Evolutionary conservation across 768 basidiomycete genomes (phyloP).

Genomic region (Sporobolomyces pararoseus): DNA sequence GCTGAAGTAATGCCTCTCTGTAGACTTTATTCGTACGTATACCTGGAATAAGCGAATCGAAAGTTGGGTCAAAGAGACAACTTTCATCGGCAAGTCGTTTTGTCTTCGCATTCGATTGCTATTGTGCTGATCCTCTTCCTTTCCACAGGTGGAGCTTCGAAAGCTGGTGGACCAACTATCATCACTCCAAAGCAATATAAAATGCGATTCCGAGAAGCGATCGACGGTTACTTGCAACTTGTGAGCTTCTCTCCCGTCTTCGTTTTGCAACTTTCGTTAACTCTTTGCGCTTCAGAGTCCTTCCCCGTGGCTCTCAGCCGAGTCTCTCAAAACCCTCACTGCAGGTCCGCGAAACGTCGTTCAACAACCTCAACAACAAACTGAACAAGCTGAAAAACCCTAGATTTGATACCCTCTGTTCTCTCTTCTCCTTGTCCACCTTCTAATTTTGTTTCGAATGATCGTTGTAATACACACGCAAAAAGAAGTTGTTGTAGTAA

Average conservation of each 20-base stretch:
- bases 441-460: background rate
- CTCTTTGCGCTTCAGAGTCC: constrained; percentile 12
- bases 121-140: background rate
- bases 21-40: constrained; percentile 91
- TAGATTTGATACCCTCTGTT: background rate
- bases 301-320: constrained; percentile 21
- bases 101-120: too few relatives aligned
- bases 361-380: background rate
- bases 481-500: too few relatives aligned
- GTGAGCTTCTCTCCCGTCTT: background rate
- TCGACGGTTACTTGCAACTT: constrained; percentile 44
- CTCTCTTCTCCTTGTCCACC: background rate
- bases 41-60: constrained; percentile 99
- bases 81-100: constrained; percentile 69
- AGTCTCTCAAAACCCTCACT: background rate
- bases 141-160: constrained; percentile 22
- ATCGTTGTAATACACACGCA: constrained; percentile 10
- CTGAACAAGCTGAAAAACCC: background rate
- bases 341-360: background rate
- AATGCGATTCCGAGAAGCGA: constrained; percentile 44
- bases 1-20: background rate
- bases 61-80: constrained; percentile 94
- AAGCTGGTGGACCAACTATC: constrained; percentile 81
- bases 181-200: constrained; percentile 93
- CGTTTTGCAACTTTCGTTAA: background rate